phyloP scores from a whole-genome alignment of 768 basidiomycete genomes.

The Filobasidium floriforme region DNA sequence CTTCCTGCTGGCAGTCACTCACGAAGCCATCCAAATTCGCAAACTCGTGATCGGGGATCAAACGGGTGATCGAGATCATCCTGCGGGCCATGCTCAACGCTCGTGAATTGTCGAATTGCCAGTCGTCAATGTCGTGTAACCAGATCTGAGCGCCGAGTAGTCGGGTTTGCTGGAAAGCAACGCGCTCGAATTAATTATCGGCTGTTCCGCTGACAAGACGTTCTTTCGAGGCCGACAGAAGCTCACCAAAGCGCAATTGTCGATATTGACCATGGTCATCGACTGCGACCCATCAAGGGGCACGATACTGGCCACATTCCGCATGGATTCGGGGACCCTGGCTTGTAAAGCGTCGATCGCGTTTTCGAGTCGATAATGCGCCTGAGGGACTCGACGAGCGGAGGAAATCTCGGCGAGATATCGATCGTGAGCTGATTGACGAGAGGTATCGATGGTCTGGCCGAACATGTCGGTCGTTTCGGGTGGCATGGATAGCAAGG shows the following conservation, averaged over 20 bases:
- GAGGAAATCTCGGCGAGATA: neutral
- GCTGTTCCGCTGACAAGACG: too few species aligned
- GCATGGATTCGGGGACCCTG: neutral
- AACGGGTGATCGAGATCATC: neutral
- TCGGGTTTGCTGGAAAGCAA: neutral
- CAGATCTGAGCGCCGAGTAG: neutral
- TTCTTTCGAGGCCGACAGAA: neutral
- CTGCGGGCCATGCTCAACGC: neutral
- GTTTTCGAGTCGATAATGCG: neutral
- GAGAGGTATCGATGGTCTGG: neutral
- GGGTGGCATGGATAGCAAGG: neutral
- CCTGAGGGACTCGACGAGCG: neutral
- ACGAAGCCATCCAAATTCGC: neutral
- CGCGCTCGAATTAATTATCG: neutral
- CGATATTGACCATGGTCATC: neutral
- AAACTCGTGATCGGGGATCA: constrained; percentile 6
- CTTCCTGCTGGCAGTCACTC: neutral
- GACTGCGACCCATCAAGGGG: neutral
- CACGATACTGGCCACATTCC: neutral
- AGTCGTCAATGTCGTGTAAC: constrained; percentile 5
- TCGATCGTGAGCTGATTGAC: neutral
- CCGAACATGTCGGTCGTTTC: neutral
- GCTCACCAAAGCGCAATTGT: neutral
- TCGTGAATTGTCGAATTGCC: neutral
- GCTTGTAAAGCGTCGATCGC: neutral